A percentile compares a stretch with the other conserved stretches of the same genome.
Evolutionary conservation across 148 eudicot genomes (phyloP).

Genomic region (Fagopyrum esculentum): DNA sequence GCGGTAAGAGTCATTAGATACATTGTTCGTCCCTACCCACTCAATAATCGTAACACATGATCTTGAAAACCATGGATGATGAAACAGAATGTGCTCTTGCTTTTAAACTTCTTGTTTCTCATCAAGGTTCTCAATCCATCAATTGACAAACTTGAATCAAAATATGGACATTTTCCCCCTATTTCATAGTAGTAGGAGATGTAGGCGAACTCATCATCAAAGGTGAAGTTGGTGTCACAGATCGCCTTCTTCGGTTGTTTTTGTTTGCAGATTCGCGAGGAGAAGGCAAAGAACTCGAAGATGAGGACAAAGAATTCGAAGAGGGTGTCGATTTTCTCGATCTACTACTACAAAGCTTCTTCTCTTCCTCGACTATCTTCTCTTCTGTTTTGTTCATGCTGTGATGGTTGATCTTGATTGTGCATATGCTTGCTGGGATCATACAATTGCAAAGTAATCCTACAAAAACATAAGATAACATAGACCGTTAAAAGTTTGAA

Average conservation of each 20-base stretch:
- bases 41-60: no score
- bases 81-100: background rate
- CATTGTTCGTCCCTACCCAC: no score
- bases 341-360: slow-evolving; percentile 11
- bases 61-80: background rate
- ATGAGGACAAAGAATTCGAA: slow-evolving; percentile 12
- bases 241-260: slow-evolving; percentile 2
- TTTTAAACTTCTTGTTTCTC: background rate
- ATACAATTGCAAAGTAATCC: slow-evolving; percentile 54
- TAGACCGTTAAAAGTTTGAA: no score
- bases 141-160: slow-evolving; percentile 5
- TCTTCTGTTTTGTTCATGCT: slow-evolving; percentile 1
- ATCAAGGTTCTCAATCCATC: background rate
- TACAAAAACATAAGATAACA: slow-evolving; percentile 15
- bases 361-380: slow-evolving; percentile 12
- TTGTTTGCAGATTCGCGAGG: slow-evolving; percentile 10
- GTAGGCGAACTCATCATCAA: slow-evolving; percentile 24
- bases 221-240: slow-evolving; percentile 29
- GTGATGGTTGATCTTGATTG: slow-evolving; percentile 29
- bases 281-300: slow-evolving; percentile 18
- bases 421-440: slow-evolving; percentile 37
- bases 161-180: slow-evolving; percentile 1
- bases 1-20: no score
- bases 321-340: slow-evolving; percentile 25
- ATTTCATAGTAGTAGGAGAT: slow-evolving; percentile 5